Conservation (phyloP, 108 stramenopile genomes). For the Skeletonema grethae region DNA sequence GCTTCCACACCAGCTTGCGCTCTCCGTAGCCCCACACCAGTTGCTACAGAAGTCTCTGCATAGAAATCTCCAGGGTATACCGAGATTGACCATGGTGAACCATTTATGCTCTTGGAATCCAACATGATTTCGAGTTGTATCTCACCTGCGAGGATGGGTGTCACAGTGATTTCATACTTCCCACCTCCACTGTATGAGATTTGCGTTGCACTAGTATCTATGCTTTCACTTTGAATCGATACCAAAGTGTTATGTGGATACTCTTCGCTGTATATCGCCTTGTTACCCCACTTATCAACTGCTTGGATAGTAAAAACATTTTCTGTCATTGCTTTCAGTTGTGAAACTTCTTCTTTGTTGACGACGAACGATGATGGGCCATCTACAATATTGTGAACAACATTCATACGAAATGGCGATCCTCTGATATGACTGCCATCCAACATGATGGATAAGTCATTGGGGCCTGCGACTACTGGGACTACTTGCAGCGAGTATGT, state of each 20-base stretch:
- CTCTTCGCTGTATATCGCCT: slow-evolving; percentile 16
- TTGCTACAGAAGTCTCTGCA: slow-evolving; percentile 12
- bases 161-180: slow-evolving; percentile 12
- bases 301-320: slow-evolving; percentile 23
- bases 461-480: slow-evolving; percentile 33
- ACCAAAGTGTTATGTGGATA: slow-evolving; percentile 12
- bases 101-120: slow-evolving; percentile 13
- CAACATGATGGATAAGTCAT: slow-evolving; percentile 28
- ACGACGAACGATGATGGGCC: slow-evolving; percentile 35
- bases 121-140: slow-evolving; percentile 1
- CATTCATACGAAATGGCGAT: slow-evolving; percentile 46
- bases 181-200: slow-evolving; percentile 12
- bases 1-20: slow-evolving; percentile 16
- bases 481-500: slow-evolving; percentile 28
- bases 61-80: slow-evolving; percentile 16
- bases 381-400: slow-evolving; percentile 21
- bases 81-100: slow-evolving; percentile 15
- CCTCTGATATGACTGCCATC: slow-evolving; percentile 33
- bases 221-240: slow-evolving; percentile 6
- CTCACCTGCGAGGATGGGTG: slow-evolving; percentile 6
- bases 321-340: slow-evolving; percentile 15
- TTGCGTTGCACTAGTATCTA: slow-evolving; percentile 1
- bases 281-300: slow-evolving; percentile 33
- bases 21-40: slow-evolving; percentile 9
- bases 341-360: slow-evolving; percentile 7